Evolutionary conservation across 139 green algal genomes (phyloP), one percentile per base, ranked within the genome.

Genomic region (Ettlia oleoabundans): DNA sequence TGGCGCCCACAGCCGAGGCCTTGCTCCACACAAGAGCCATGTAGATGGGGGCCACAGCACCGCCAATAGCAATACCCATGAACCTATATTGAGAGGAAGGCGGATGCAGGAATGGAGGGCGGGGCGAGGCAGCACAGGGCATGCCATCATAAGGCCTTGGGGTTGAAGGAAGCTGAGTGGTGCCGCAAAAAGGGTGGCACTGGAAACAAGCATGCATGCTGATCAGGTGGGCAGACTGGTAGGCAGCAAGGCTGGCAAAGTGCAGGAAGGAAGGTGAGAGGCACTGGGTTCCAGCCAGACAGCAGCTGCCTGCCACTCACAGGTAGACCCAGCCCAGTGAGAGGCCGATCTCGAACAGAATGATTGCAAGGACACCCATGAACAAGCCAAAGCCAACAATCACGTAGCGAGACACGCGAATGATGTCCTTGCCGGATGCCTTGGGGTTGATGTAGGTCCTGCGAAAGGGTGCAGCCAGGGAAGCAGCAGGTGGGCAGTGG

Each of bases 61-160:
- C 95, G 55, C 95, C 95, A 68, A 98, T 95, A 40, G 97, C 83
- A 43, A 97, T 90, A 43, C 94, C 95, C 94, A 96, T 96, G 77
- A 89, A 87, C 30, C n/a, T n/a, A n/a, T n/a, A n/a, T n/a, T n/a
- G n/a, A n/a, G n/a, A n/a, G n/a, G n/a, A n/a, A n/a, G n/a, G n/a
- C n/a, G n/a, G n/a, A n/a, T n/a, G n/a, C n/a, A n/a, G n/a, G n/a
- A n/a, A n/a, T n/a, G n/a, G n/a, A n/a, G n/a, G n/a, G n/a, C n/a
- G n/a, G n/a, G n/a, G n/a, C n/a, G n/a, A n/a, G n/a, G n/a, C n/a
- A n/a, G n/a, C n/a, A n/a, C n/a, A n/a, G n/a, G n/a, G n/a, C n/a
- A n/a, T n/a, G n/a, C n/a, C n/a, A n/a, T n/a, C n/a, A n/a, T n/a
- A n/a, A n/a, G n/a, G n/a, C n/a, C n/a, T n/a, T n/a, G n/a, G n/a